A percentile compares a stretch with the other conserved stretches of the same genome.
Conservation (phyloP, 2,329 filamentous ascomycete genomes). For the Clonostachys rhizophaga region DNA sequence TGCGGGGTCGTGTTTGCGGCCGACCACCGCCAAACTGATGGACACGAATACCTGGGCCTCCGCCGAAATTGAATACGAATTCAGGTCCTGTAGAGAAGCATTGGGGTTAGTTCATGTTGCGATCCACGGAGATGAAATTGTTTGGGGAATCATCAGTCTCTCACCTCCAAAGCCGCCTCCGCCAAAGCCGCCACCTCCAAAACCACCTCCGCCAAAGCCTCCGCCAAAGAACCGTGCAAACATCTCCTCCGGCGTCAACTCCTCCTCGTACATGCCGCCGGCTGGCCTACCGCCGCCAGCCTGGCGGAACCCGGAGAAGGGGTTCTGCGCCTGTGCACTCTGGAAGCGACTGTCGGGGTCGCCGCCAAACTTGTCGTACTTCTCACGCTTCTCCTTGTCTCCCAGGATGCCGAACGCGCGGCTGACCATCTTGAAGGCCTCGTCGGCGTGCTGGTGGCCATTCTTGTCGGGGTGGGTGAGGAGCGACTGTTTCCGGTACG, state of each 20-base stretch:
- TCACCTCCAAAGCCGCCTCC: slow-evolving; percentile 43
- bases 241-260: slow-evolving; percentile 94
- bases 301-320: slow-evolving; percentile 57
- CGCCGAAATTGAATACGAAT: slow-evolving; percentile 93
- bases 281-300: slow-evolving; percentile 43
- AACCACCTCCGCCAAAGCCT: slow-evolving; percentile 69
- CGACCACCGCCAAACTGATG: slow-evolving; percentile 87
- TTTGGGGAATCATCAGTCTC: slow-evolving; percentile 2
- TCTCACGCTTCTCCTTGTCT: slow-evolving; percentile 45
- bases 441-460: slow-evolving; percentile 89
- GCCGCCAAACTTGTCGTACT: slow-evolving; percentile 83
- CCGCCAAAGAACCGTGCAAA: slow-evolving; percentile 96
- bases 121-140: not conserved
- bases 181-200: slow-evolving; percentile 9
- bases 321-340: slow-evolving; percentile 52
- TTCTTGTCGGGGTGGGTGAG: slow-evolving; percentile 99
- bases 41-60: slow-evolving; percentile 85
- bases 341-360: slow-evolving; percentile 89
- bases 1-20: slow-evolving; percentile 71
- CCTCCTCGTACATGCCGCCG: slow-evolving; percentile 73
- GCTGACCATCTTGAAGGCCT: slow-evolving; percentile 98
- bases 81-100: slow-evolving; percentile 59
- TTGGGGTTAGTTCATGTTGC: not conserved
- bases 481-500: slow-evolving; percentile 89
- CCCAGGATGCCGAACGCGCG: slow-evolving; percentile 70